Conservation (phyloP, 768 basidiomycete genomes). For the Boletus pseudopeckii region DNA sequence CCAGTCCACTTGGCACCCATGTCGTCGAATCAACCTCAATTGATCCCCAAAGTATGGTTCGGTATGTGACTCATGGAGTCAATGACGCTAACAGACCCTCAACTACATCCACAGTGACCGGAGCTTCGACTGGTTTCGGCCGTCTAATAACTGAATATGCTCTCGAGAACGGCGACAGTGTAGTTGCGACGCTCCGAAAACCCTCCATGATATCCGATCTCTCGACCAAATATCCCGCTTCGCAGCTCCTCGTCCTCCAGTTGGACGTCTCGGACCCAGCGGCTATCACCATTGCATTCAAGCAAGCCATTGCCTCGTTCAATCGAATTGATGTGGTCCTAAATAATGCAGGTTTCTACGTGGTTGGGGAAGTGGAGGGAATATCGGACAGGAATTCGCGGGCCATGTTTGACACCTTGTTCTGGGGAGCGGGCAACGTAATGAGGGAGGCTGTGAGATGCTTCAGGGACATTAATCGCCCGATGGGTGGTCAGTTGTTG, state of each 20-base stretch:
- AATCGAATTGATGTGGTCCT: conserved; percentile 43
- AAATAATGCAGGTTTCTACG: conserved; percentile 40
- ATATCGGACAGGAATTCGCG: conserved; percentile 81
- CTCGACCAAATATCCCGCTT: conserved; percentile 25
- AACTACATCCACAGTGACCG: conserved; percentile 35
- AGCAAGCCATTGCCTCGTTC: conserved; percentile 32
- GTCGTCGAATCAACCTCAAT: neutral
- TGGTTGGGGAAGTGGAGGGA: conserved; percentile 64
- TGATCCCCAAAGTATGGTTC: conserved; percentile 21
- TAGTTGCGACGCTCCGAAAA: conserved; percentile 43
- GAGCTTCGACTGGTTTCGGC: conserved; percentile 41
- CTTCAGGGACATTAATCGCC: conserved; percentile 37
- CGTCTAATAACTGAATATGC: conserved; percentile 32
- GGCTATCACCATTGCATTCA: conserved; percentile 38
- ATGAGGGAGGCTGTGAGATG: conserved; percentile 32
- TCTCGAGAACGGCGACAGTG: conserved; percentile 39
- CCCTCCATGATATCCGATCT: conserved; percentile 35
- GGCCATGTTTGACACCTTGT: conserved; percentile 42
- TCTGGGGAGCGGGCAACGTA: conserved; percentile 33
- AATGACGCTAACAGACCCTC: neutral
- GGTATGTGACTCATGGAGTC: conserved; percentile 7
- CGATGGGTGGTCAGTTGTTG: conserved; percentile 33
- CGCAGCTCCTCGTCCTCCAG: conserved; percentile 37
- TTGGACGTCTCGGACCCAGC: conserved; percentile 38
- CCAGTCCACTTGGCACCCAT: neutral